phyloP scores from a whole-genome alignment of 208 protist genomes.

The Trypanosoma caninum region DNA sequence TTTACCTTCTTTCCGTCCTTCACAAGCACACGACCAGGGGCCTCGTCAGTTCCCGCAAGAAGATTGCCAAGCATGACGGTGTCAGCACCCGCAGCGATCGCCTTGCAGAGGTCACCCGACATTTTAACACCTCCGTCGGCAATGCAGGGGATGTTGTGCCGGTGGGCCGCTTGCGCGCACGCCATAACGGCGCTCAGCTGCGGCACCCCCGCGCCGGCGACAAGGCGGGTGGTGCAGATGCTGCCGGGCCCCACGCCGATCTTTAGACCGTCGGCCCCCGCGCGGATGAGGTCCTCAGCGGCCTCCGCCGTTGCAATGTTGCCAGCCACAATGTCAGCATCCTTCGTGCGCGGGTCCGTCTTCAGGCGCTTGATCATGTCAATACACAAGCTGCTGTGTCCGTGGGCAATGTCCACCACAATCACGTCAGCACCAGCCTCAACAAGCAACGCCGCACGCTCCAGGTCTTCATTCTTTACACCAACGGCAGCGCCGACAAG shows the following conservation, averaged over 20 bases:
- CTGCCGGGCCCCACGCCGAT: conserved; percentile 85
- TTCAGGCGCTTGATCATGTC: conserved; percentile 83
- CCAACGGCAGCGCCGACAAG: conserved; percentile 84
- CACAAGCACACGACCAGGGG: conserved; percentile 78
- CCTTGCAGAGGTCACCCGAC: conserved; percentile 85
- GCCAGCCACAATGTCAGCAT: conserved; percentile 84
- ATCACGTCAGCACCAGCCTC: conserved; percentile 79
- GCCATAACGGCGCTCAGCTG: conserved; percentile 86
- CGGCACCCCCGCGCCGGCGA: conserved; percentile 81
- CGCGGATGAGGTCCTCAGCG: conserved; percentile 79
- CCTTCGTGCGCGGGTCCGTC: conserved; percentile 45
- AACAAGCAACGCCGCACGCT: conserved; percentile 54
- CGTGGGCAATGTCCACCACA: conserved; percentile 91
- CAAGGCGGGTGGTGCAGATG: conserved; percentile 89
- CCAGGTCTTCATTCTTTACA: conserved; percentile 78
- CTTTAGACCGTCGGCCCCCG: conserved; percentile 90
- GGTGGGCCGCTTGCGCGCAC: conserved; percentile 54
- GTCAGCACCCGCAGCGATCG: conserved; percentile 84
- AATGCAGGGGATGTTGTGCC: conserved; percentile 81
- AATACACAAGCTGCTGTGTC: conserved; percentile 83
- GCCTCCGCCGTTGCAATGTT: conserved; percentile 85
- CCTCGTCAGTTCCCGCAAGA: conserved; percentile 89
- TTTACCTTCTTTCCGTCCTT: conserved; percentile 92
- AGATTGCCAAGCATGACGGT: conserved; percentile 91
- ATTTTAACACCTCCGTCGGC: conserved; percentile 87